phyloP scores from a whole-genome alignment of 352 stramenopile species.

The Globisporangium nunn region DNA sequence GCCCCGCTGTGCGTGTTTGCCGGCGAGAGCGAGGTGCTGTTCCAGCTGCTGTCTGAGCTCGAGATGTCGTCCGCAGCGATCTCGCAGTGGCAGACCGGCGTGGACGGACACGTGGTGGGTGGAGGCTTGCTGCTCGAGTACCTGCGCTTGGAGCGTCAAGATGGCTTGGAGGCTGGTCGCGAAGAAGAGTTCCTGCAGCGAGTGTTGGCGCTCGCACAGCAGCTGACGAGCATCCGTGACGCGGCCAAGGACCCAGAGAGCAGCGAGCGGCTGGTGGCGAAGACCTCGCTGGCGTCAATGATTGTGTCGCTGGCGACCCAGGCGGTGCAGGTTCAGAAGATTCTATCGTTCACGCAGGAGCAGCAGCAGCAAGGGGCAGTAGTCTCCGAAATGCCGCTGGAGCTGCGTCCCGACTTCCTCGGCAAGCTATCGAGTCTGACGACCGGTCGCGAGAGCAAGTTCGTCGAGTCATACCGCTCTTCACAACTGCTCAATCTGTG shows the following conservation, averaged over 20 bases:
- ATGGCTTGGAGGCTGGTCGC: conserved; percentile 39
- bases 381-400: conserved; percentile 22
- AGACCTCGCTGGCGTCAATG: conserved; percentile 58
- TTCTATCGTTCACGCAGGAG: conserved; percentile 42
- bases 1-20: conserved; percentile 54
- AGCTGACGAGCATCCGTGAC: conserved; percentile 33
- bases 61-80: conserved; percentile 49
- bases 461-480: conserved; percentile 50
- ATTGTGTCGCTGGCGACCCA: conserved; percentile 49
- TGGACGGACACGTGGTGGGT: conserved; percentile 37
- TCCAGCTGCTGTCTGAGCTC: conserved; percentile 46
- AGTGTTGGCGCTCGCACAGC: conserved; percentile 46
- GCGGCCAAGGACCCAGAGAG: conserved; percentile 10
- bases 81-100: conserved; percentile 53
- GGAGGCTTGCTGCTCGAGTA: conserved; percentile 68
- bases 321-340: conserved; percentile 40
- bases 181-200: conserved; percentile 58
- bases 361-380: conserved; percentile 24
- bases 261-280: conserved; percentile 25
- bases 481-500: conserved; percentile 48
- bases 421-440: conserved; percentile 27
- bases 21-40: conserved; percentile 47
- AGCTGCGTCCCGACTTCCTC: conserved; percentile 47
- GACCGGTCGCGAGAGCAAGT: conserved; percentile 35
- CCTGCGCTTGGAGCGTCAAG: conserved; percentile 52